Percentiles rank a stretch among this genome's conserved stretches.
phyloP scores from a whole-genome alignment of 2,329 filamentous ascomycete species.

The Aureobasidium subglaciale region DNA sequence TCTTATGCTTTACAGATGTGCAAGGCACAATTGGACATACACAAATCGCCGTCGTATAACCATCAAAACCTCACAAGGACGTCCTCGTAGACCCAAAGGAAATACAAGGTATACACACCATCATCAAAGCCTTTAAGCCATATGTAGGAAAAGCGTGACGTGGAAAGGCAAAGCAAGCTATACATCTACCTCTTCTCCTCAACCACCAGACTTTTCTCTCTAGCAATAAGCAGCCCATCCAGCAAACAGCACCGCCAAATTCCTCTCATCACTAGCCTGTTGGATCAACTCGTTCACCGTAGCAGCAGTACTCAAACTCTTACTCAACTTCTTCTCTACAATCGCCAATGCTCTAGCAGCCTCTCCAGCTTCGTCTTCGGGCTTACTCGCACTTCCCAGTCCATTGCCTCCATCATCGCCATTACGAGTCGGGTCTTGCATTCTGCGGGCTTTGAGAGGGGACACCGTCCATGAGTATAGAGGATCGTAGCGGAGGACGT shows the following conservation, averaged over 20 bases:
- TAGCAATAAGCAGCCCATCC: slow-evolving; percentile 18
- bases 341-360: slow-evolving; percentile 87
- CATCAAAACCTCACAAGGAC: no score
- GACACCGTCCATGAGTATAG: slow-evolving; percentile 93
- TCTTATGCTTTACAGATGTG: no score
- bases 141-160: no score
- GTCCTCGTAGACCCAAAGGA: no score
- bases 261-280: slow-evolving; percentile 85
- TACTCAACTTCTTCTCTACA: slow-evolving; percentile 91
- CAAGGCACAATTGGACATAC: no score
- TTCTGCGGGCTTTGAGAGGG: slow-evolving; percentile 56
- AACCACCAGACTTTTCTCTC: neutral
- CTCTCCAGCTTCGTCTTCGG: slow-evolving; percentile 58
- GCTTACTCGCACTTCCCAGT: slow-evolving; percentile 8
- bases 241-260: slow-evolving; percentile 77
- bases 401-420: slow-evolving; percentile 1
- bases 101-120: no score
- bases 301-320: slow-evolving; percentile 86
- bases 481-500: slow-evolving; percentile 96
- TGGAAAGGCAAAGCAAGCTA: neutral
- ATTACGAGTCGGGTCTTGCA: slow-evolving; percentile 58
- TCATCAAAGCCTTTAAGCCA: no score
- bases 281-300: slow-evolving; percentile 97
- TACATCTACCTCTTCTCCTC: neutral
- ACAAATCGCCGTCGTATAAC: no score